Percentiles rank a stretch among this genome's conserved stretches.
Evolutionary conservation across 2,329 filamentous ascomycete species (phyloP).

Genomic region (Colletotrichum phormii): DNA sequence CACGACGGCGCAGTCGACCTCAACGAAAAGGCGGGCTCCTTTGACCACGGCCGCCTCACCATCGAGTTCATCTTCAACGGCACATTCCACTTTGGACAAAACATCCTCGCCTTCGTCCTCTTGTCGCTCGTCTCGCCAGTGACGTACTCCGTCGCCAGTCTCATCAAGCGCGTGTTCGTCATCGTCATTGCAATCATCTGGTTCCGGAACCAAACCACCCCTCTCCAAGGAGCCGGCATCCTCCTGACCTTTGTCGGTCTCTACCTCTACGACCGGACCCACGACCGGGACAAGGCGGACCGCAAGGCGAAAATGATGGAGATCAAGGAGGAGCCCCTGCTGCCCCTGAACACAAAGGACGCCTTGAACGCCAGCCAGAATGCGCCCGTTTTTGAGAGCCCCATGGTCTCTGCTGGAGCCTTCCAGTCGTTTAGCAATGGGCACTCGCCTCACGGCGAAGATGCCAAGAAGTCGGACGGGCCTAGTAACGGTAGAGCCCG

Average conservation of each 20-base stretch:
- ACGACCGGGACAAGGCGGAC: conserved; percentile 88
- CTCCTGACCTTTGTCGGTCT: conserved; percentile 89
- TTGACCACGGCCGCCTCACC: conserved; percentile 78
- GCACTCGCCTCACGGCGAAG: conserved; percentile 55
- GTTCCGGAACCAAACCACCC: conserved; percentile 92
- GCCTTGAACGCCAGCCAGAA: conserved; percentile 46
- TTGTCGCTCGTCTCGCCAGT: conserved; percentile 95
- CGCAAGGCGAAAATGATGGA: conserved; percentile 78
- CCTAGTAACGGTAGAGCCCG: conserved; percentile 52
- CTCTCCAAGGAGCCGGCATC: conserved; percentile 86
- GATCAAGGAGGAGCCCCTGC: conserved; percentile 64
- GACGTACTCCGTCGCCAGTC: conserved; percentile 93
- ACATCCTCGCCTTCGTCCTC: conserved; percentile 92
- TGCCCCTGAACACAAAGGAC: conserved; percentile 71
- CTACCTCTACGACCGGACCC: conserved; percentile 95
- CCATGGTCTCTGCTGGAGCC: conserved; percentile 38
- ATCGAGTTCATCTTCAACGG: conserved; percentile 98
- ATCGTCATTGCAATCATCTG: conserved; percentile 95
- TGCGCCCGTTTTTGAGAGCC: conserved; percentile 52
- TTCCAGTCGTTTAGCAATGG: conserved; percentile 57
- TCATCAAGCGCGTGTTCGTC: conserved; percentile 98
- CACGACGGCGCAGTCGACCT: conserved; percentile 81
- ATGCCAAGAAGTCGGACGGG: conserved; percentile 69
- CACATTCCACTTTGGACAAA: conserved; percentile 95
- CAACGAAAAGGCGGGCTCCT: conserved; percentile 70